Evolutionary conservation across 257 asterid species (phyloP).

Genomic region (Salvia rosmarinus): DNA sequence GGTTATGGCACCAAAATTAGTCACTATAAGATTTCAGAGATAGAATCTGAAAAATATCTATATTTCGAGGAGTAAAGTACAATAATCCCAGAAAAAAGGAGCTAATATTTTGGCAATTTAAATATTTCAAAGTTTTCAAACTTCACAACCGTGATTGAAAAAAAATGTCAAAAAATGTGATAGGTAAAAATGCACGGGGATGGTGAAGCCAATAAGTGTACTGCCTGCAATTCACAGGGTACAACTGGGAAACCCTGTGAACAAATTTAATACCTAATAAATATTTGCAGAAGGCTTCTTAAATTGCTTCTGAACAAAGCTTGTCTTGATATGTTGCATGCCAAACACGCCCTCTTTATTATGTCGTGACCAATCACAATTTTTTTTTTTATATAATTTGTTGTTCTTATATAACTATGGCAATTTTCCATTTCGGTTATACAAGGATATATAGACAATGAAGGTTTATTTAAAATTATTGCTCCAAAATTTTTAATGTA

Average conservation of each 20-base stretch:
- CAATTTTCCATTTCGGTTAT: not conserved
- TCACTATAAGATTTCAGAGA: too few relatives aligned
- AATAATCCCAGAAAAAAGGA: not conserved
- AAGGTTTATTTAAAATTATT: not conserved
- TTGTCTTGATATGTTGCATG: conserved; percentile 20
- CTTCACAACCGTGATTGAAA: too few relatives aligned
- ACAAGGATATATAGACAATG: not conserved
- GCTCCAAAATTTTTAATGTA: not conserved
- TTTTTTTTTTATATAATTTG: not conserved
- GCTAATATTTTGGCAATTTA: too few relatives aligned
- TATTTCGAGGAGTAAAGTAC: not conserved
- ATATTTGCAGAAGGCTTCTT: conserved; percentile 31
- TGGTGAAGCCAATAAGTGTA: conserved; percentile 21
- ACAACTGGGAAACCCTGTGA: conserved; percentile 35
- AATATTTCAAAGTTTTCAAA: too few relatives aligned
- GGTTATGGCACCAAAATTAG: not conserved
- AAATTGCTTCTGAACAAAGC: conserved; percentile 11
- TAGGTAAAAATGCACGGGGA: not conserved
- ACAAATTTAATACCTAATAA: conserved; percentile 37
- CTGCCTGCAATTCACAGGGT: conserved; percentile 33
- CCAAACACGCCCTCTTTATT: not conserved
- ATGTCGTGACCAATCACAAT: not conserved
- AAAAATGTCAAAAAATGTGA: not conserved
- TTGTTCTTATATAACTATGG: not conserved
- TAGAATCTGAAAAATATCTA: not conserved